Base-by-base conservation (phyloP, 208 protist genomes). In the Leishmania amazonensis region DNA sequence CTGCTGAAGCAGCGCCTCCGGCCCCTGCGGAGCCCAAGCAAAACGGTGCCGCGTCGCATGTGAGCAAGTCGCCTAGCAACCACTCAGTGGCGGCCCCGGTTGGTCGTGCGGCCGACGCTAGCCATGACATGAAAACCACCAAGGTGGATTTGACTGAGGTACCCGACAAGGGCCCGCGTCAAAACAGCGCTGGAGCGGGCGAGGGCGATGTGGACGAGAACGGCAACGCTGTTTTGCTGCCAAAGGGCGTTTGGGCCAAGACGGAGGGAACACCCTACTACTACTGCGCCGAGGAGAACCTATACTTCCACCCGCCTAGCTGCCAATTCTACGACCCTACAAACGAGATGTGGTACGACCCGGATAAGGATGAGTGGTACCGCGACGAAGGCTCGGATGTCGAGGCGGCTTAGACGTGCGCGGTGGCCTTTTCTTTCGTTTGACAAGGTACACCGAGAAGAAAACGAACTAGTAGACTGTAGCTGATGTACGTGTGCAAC, bases 311-410 rank as follows among this genome's bases (percentile, higher is more conserved):
- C 87, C 93, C 94, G 68, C 90, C 94, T 91, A 96, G 93, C 83
- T 92, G 90, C 76, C 94, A 97, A 86, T 97, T 96, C 86, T 97
- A 95, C 74, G 94, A 97, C 80, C 94, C 94, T 1, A 95, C 91
- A 28, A 96, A 95, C 84, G 89, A 93, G 84, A 96, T 97, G 93
- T 97, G 94, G 94, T 97, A 95, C 75, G 94, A 96, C 81, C 91
- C 94, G 11, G 91, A 94, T 83, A 95, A 94, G 83, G 87, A 95
- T 40, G 94, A 97, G 89, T 97, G 94, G 94, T 96, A 96, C 83
- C 87, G 80, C 79, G 94, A 97, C 72, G 84, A 90, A 35, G 87
- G 51, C 68, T 72, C 75, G 2, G 85, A 87, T 51, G 83, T 72
- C 11, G 83, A 86, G 64, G 83, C 75, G 42, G 88, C 68, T 72